Evolutionary conservation across 1,284 basidiomycete genomes (phyloP).

Genomic region (Moesziomyces aphidis): DNA sequence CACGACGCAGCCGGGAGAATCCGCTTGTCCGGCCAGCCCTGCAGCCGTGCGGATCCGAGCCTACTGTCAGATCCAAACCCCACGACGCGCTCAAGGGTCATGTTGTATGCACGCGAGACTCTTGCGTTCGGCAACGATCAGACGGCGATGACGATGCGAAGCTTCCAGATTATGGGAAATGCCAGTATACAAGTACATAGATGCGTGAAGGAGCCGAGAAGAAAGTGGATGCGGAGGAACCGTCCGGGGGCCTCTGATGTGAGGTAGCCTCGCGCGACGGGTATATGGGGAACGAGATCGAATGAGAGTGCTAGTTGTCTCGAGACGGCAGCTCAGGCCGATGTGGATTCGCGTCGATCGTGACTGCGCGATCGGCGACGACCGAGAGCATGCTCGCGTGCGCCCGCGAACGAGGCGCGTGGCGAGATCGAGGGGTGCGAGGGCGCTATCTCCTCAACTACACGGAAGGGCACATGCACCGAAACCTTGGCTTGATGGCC

Average conservation of each 20-base stretch:
- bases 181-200: neutral
- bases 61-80: no score
- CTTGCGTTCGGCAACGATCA: no score
- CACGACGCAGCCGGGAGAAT: constrained; percentile 22
- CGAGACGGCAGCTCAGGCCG: neutral
- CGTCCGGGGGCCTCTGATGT: neutral
- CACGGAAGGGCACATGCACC: constrained; percentile 32
- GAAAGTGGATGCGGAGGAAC: neutral
- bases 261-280: neutral
- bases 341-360: constrained; percentile 7
- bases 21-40: constrained; percentile 1
- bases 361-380: constrained; percentile 12
- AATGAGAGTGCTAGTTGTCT: neutral
- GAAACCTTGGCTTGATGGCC: constrained; percentile 24
- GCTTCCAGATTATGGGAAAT: neutral
- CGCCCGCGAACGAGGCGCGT: constrained; percentile 20
- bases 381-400: constrained; percentile 7
- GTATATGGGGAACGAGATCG: neutral
- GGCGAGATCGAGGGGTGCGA: constrained; percentile 24
- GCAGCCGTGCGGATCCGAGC: constrained; percentile 21
- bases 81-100: neutral
- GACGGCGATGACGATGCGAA: neutral
- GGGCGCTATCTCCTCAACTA: constrained; percentile 15
- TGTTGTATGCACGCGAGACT: no score
- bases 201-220: neutral